Evolutionary conservation across 1,284 basidiomycete genomes (phyloP), one percentile per base, ranked within the genome.

Genomic region (Moesziomyces aphidis): DNA sequence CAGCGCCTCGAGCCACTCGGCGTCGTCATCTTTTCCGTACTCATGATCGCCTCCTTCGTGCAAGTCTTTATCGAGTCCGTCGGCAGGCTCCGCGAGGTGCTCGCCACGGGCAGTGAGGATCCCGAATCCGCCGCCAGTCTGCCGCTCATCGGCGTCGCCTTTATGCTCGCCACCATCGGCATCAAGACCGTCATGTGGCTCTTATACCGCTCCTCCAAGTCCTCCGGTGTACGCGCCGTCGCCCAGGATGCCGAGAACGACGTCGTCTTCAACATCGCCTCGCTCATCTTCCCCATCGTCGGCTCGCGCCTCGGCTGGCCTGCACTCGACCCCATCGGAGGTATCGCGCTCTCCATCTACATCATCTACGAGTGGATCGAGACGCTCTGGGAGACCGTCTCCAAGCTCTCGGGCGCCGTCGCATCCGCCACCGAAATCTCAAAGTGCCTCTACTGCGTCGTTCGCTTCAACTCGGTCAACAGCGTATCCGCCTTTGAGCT

Each of bases 121-220:
- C 17, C 83, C 80, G n/a, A 83, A 8, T 72, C 61, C 3, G 59
- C 70, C 9, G 59, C 72, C 13, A 65, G 48, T 15, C 71, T 86
- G 19, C 81, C 85, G 3, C 43, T 71, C 2, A 57, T 84, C 23
- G 84, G 84, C 7, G 76, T 85, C 23, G 76, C 72, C 1, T 83
- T 85, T 19, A 89, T 89, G 88, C 67, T 87, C n/a, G 85, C 85
- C 0, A 89, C 88, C 0, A 88, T 89, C 46, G 85, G 84, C 7
- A 83, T 88, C 77, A 89, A 89, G 78, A 69, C 81, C 3, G 73
- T 87, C 49, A 84, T 89, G 80, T 88, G 86, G 86, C 56, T 86
- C 5, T 77, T 81, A 36, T 86, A 86, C 69, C 75, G 84, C 15
- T 74, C 76, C 22, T 84, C 85, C 71, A 83, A 83, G 46, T 86